Evolutionary conservation across 495 filamentous ascomycete species (phyloP).

Genomic region (Arthonia radiata): DNA sequence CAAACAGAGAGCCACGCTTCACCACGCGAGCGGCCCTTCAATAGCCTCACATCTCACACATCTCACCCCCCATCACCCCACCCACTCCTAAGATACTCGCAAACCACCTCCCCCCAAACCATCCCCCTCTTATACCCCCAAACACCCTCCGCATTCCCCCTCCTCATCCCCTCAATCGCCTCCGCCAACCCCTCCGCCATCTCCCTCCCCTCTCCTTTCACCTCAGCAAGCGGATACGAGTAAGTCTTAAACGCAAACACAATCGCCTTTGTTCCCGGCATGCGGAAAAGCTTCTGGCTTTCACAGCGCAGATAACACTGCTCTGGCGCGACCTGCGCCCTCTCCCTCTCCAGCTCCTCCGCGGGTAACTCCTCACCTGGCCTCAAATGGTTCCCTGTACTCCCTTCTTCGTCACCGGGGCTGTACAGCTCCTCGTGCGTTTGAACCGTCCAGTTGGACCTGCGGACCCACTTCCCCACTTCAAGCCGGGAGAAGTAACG

Average conservation of each 20-base stretch:
- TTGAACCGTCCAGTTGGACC: too few species aligned
- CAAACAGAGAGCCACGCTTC: too few species aligned
- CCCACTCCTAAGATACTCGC: slow-evolving; percentile 28
- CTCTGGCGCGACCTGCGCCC: too few species aligned
- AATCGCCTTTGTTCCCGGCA: slow-evolving; percentile 38
- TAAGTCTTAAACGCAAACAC: slow-evolving; percentile 69
- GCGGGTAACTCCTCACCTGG: too few species aligned
- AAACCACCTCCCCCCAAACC: slow-evolving; percentile 40
- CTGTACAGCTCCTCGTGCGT: too few species aligned
- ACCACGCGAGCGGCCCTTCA: too few species aligned
- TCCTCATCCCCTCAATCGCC: slow-evolving; percentile 48
- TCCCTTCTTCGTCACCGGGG: too few species aligned
- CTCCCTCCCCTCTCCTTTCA: slow-evolving; percentile 46
- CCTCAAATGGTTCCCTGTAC: too few species aligned
- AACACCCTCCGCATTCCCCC: slow-evolving; percentile 42
- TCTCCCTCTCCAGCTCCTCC: too few species aligned
- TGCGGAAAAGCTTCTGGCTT: slow-evolving; percentile 49
- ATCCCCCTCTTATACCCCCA: slow-evolving; percentile 41
- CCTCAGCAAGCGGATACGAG: slow-evolving; percentile 35
- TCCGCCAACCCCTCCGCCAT: slow-evolving; percentile 33
- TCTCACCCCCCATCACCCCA: too few species aligned
- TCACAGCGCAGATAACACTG: slow-evolving; percentile 44
- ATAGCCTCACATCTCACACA: too few species aligned
- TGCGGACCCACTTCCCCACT: slow-evolving; percentile 26
- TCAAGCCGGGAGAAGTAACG: slow-evolving; percentile 38